Conservation (phyloP, 306 rosid genomes). For the Vigna angularis region DNA sequence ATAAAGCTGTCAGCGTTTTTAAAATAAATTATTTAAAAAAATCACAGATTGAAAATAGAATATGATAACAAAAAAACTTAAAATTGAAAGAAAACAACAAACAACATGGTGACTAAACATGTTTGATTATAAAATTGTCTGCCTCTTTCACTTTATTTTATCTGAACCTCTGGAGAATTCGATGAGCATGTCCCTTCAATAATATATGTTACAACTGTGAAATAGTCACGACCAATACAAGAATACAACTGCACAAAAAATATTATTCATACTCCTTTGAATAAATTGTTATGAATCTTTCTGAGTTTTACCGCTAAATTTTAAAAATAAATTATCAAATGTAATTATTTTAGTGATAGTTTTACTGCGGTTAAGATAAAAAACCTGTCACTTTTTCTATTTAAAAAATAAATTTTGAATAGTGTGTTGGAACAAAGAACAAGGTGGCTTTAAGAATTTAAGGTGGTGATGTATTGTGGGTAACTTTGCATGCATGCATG, state of each 20-base stretch:
- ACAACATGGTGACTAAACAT: slow-evolving; percentile 11
- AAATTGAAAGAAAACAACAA: background rate
- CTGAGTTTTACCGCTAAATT: too few relatives aligned
- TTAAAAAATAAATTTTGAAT: too few relatives aligned
- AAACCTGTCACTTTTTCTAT: too few relatives aligned
- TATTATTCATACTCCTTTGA: background rate
- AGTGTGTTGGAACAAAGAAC: too few relatives aligned
- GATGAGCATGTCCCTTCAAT: slow-evolving; percentile 43
- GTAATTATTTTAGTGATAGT: too few relatives aligned
- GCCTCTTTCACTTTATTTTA: slow-evolving; percentile 35
- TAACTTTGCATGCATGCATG: too few relatives aligned
- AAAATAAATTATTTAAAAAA: background rate
- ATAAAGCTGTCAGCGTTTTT: background rate
- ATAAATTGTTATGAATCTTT: background rate
- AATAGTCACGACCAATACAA: slow-evolving; percentile 15
- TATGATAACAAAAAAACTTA: background rate
- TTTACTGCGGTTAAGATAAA: too few relatives aligned
- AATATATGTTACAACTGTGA: background rate
- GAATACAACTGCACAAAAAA: background rate
- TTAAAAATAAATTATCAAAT: too few relatives aligned
- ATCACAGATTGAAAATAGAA: background rate
- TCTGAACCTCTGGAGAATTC: slow-evolving; percentile 45
- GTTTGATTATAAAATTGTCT: slow-evolving; percentile 18
- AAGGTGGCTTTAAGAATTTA: too few relatives aligned
- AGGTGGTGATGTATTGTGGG: too few relatives aligned